Conservation (phyloP, 768 basidiomycete species). For the Collybia mongolica region DNA sequence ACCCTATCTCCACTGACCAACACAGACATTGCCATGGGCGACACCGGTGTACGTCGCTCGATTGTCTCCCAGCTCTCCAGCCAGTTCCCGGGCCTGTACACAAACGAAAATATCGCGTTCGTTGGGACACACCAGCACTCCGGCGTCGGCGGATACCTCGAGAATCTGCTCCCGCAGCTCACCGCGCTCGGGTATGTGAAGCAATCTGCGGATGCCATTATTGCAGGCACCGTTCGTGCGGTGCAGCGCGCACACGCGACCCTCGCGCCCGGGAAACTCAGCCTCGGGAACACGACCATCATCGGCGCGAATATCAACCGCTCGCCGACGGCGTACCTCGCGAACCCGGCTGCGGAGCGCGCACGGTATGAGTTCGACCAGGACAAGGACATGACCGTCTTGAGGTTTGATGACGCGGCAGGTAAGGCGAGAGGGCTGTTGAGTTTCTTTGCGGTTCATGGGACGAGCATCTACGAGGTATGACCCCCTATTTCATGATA, state of each 20-base stretch:
- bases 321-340: slow-evolving; percentile 73
- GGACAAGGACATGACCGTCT: slow-evolving; percentile 70
- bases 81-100: slow-evolving; percentile 64
- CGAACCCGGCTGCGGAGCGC: slow-evolving; percentile 71
- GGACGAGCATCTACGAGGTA: slow-evolving; percentile 78
- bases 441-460: slow-evolving; percentile 78
- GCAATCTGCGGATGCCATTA: slow-evolving; percentile 70
- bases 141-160: slow-evolving; percentile 77
- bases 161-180: slow-evolving; percentile 75
- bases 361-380: slow-evolving; percentile 67
- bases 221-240: slow-evolving; percentile 66
- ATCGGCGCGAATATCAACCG: slow-evolving; percentile 71
- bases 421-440: slow-evolving; percentile 66
- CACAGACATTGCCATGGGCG: slow-evolving; percentile 80
- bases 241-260: slow-evolving; percentile 66
- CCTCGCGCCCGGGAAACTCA: slow-evolving; percentile 57
- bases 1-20: slow-evolving; percentile 1
- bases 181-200: slow-evolving; percentile 74
- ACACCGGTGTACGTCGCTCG: slow-evolving; percentile 69
- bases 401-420: slow-evolving; percentile 59
- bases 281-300: slow-evolving; percentile 68
- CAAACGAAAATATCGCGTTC: slow-evolving; percentile 70
- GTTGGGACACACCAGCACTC: slow-evolving; percentile 76
- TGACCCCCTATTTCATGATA: slow-evolving; percentile 4
- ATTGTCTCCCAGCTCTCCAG: slow-evolving; percentile 58